Percentiles rank a stretch among this genome's conserved stretches.
phyloP scores from a whole-genome alignment of 169 alveolate species.

The Sarcocystis neurona region DNA sequence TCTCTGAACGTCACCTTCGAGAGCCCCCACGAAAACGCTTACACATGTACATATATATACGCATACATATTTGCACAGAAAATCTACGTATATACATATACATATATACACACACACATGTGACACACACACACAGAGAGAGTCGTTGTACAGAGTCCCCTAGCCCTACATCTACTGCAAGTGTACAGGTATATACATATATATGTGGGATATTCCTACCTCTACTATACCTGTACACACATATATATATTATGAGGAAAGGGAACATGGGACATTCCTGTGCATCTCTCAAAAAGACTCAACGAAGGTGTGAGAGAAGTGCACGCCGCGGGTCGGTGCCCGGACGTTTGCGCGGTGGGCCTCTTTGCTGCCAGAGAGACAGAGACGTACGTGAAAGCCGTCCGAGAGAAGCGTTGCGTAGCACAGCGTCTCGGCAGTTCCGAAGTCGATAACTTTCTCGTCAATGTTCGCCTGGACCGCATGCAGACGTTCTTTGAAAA shows the following conservation, averaged over 20 bases:
- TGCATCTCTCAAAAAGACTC: not conserved
- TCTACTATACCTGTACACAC: not conserved
- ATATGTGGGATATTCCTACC: not conserved
- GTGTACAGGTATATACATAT: not conserved
- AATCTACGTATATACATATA: not conserved
- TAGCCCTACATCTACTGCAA: not conserved
- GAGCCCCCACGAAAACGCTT: too few species aligned
- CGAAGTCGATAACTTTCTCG: slow-evolving; percentile 86
- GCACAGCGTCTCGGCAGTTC: slow-evolving; percentile 92
- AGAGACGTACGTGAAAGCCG: slow-evolving; percentile 81
- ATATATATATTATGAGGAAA: not conserved
- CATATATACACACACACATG: not conserved
- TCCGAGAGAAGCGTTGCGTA: slow-evolving; percentile 91
- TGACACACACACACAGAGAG: too few species aligned
- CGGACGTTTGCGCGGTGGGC: not conserved
- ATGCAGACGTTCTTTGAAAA: slow-evolving; percentile 84
- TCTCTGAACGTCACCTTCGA: too few species aligned
- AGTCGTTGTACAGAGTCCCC: too few species aligned
- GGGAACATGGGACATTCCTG: not conserved
- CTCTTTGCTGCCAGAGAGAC: not conserved
- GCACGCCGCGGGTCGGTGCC: not conserved
- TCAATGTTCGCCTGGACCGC: slow-evolving; percentile 79
- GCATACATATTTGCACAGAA: not conserved
- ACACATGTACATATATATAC: not conserved
- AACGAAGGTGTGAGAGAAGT: too few species aligned